phyloP scores from a whole-genome alignment of 2,329 filamentous ascomycete species.

The Pseudocercospora pini-densiflorae region DNA sequence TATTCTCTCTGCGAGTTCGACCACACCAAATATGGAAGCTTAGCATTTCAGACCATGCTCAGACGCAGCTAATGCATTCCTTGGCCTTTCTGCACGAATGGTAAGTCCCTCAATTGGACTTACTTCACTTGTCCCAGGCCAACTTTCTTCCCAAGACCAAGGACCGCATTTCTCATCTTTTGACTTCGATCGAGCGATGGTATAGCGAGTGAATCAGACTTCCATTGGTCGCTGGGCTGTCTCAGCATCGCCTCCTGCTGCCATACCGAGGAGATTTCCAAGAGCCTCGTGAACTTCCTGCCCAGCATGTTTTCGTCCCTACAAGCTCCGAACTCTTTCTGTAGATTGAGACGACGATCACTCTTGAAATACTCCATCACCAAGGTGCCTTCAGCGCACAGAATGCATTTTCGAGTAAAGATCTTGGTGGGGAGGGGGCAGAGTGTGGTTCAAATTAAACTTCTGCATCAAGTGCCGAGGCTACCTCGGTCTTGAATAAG shows the following conservation, averaged over 20 bases:
- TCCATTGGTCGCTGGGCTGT: background rate
- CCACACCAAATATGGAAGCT: background rate
- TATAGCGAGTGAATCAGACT: background rate
- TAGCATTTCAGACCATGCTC: background rate
- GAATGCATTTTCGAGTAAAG: background rate
- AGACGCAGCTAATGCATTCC: background rate
- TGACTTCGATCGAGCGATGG: background rate
- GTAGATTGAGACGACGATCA: background rate
- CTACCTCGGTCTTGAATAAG: conserved; percentile 2
- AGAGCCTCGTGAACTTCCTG: background rate
- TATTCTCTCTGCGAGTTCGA: background rate
- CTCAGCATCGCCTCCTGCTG: background rate
- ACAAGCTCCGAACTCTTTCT: background rate
- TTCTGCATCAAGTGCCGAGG: background rate
- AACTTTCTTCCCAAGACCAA: too few relatives aligned
- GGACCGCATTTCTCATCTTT: background rate
- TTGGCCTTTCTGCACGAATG: background rate
- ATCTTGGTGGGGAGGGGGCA: background rate
- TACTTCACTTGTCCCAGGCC: too few relatives aligned
- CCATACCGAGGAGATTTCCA: background rate
- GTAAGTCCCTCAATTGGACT: background rate
- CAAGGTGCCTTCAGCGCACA: background rate
- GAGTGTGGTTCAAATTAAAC: conserved; percentile 4
- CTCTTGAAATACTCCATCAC: background rate
- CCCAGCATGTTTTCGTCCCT: background rate